Base-by-base conservation (phyloP, 2,329 filamentous ascomycete genomes). In the Cytospora mali region DNA sequence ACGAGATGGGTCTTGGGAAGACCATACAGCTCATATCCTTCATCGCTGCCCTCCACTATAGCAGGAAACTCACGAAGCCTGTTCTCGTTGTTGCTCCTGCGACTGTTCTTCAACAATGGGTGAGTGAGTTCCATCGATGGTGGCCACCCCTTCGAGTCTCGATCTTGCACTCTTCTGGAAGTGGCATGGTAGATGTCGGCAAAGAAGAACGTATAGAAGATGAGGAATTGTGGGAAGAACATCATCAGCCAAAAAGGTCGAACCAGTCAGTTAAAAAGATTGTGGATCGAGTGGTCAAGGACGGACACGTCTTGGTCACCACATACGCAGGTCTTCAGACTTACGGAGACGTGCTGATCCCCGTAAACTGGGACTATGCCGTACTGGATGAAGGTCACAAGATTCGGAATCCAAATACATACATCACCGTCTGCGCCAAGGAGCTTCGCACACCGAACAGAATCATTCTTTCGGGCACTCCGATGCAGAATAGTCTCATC, bases 1-100 rank as follows among this genome's bases (percentile, higher is more conserved):
- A 99, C 71, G 95, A 99, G 75, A 99, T 99, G 95, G 95, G 96
- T 0, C 79, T 99, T n/a, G 95, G 95, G 4, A 99, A 99, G 77
- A 99, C 59, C 66, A 84, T 87, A 1, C 85, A 87, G 69, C 71
- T 85, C 29, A 87, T 88, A 56, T 88, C 92, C 0, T 96, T 96
- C 69, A 81, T 99, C 55, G 93, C 95, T 3, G 92, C 92, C 3
- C 79, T 99, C 10, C 95, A 99, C 73, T 93, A 97, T 75, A 98
- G 93, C 76, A 91, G 89, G 68, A 91, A 88, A 70, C 84, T 98
- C 25, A 85, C 84, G 25, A 92, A 92, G 64, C 95, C 95, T 0
- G 88, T 96, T 50, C 92, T 99, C 64, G 85, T 99, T 9, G 93
- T 99, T 4, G 93, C 93, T 56, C 95, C 95, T 2, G 94, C 94